Evolutionary conservation across 2,329 filamentous ascomycete species (phyloP).

Genomic region (Mycosphaerella arachidis): DNA sequence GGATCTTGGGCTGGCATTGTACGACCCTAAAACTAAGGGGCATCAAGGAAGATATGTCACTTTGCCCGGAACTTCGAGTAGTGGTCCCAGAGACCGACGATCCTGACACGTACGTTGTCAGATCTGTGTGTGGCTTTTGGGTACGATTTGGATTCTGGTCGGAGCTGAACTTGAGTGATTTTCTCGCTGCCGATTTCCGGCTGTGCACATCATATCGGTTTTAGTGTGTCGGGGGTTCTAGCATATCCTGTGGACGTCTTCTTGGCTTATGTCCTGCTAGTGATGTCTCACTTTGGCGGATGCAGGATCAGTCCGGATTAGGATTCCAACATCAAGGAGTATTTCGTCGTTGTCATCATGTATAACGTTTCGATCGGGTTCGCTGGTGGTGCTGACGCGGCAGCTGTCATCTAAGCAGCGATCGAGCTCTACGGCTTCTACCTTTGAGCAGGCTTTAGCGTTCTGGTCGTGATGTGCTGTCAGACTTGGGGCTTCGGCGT

Average conservation of each 20-base stretch:
- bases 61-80: constrained; percentile 59
- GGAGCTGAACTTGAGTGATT: constrained; percentile 62
- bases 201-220: constrained; percentile 82
- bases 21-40: constrained; percentile 42
- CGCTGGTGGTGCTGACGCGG: constrained; percentile 48
- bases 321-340: constrained; percentile 30
- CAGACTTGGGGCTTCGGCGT: constrained; percentile 85
- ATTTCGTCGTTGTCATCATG: constrained; percentile 42
- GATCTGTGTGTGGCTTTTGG: constrained; percentile 48
- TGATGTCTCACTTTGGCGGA: constrained; percentile 39
- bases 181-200: constrained; percentile 85
- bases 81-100: constrained; percentile 63
- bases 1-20: constrained; percentile 38
- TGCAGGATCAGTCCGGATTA: constrained; percentile 28
- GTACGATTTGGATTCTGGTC: constrained; percentile 43
- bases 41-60: constrained; percentile 43
- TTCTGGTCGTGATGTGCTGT: constrained; percentile 78
- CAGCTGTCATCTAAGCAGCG: constrained; percentile 71
- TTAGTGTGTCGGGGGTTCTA: constrained; percentile 79
- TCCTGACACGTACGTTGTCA: constrained; percentile 59
- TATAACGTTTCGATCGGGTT: constrained; percentile 51
- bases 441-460: constrained; percentile 69
- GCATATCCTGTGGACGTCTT: constrained; percentile 77
- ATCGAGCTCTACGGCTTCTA: constrained; percentile 84
- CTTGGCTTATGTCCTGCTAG: constrained; percentile 68